These are phyloP conservation scores for Mortierella sp. DNA, from an alignment of 371 early-diverging fungal genomes.

Conservation along the genomic window DNA sequence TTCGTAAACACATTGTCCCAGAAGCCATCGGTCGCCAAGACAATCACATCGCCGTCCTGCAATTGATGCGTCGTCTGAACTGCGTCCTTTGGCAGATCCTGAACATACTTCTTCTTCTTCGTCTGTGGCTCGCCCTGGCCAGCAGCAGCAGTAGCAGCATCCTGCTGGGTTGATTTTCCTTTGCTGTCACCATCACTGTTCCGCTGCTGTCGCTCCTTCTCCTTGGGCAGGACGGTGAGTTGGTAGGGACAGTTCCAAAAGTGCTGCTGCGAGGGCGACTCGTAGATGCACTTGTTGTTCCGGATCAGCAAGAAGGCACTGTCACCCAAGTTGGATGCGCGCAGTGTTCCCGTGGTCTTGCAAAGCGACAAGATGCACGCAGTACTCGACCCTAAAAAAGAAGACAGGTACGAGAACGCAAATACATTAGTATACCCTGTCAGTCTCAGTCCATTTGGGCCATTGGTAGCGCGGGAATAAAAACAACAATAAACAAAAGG, in stretches of 20 bases:
- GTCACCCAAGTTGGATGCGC: constrained; percentile 71
- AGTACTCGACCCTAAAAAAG: constrained; percentile 63
- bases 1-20: constrained; percentile 75
- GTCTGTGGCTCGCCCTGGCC: constrained; percentile 32
- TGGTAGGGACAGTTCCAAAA: constrained; percentile 79
- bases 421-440: background rate
- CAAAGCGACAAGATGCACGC: constrained; percentile 73
- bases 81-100: constrained; percentile 70
- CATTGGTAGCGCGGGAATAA: background rate
- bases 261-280: constrained; percentile 73
- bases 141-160: background rate
- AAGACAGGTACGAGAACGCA: background rate
- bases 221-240: constrained; percentile 59
- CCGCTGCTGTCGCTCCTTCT: constrained; percentile 3
- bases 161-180: background rate
- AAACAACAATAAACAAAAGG: background rate
- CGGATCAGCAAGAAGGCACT: constrained; percentile 72
- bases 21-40: constrained; percentile 76
- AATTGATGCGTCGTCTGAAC: constrained; percentile 65
- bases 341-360: constrained; percentile 68
- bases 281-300: constrained; percentile 67
- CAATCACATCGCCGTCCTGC: constrained; percentile 70
- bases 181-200: constrained; percentile 24
- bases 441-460: background rate
- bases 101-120: constrained; percentile 63